Evolutionary conservation across 1,284 basidiomycete genomes (phyloP).

Genomic region (Ustilago lituana): DNA sequence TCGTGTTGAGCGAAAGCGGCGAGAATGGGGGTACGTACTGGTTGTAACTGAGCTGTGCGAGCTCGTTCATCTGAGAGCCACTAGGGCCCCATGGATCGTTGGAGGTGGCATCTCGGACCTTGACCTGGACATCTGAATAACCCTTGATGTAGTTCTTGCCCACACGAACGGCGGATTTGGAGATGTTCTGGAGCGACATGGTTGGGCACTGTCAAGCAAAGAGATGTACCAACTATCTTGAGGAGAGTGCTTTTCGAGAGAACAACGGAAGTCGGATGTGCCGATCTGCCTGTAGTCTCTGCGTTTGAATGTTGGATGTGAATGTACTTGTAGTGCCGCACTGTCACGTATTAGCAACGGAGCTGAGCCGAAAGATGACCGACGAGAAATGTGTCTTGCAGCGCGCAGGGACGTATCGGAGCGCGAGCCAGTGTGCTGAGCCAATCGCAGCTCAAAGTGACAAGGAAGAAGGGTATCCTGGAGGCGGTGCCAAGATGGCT

Average conservation of each 20-base stretch:
- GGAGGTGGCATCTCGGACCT: conserved; percentile 98
- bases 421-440: not conserved
- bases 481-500: not conserved
- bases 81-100: conserved; percentile 99
- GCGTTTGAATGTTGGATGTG: too few relatives aligned
- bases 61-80: conserved; percentile 95
- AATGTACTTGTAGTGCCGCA: too few relatives aligned
- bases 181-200: conserved; percentile 66
- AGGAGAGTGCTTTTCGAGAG: not conserved
- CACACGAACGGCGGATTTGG: conserved; percentile 64
- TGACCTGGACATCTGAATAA: conserved; percentile 76
- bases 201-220: not conserved
- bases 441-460: not conserved
- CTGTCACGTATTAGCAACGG: too few relatives aligned
- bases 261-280: not conserved
- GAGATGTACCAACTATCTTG: too few relatives aligned
- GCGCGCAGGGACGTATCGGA: not conserved
- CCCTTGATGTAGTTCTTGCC: conserved; percentile 67
- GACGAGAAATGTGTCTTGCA: too few relatives aligned
- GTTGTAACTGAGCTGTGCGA: conserved; percentile 96
- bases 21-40: conserved; percentile 75
- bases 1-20: too few relatives aligned
- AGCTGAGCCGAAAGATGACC: too few relatives aligned
- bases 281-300: too few relatives aligned
- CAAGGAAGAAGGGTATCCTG: conserved; percentile 1